Conservation (phyloP, 495 filamentous ascomycete genomes). For the Hypoxylon lienhwacheense region DNA sequence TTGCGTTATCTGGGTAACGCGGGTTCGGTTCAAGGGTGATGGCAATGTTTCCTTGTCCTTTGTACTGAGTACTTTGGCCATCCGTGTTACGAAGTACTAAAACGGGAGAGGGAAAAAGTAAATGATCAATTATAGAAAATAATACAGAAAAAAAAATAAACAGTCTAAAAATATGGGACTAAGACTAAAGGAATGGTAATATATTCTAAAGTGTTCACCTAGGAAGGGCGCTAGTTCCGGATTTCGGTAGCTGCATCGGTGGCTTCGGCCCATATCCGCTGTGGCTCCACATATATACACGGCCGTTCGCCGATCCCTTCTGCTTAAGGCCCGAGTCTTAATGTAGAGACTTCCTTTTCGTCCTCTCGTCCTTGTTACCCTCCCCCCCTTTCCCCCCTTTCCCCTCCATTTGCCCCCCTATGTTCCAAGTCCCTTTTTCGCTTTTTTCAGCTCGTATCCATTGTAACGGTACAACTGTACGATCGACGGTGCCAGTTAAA, state of each 20-base stretch:
- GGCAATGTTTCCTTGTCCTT: constrained; percentile 6
- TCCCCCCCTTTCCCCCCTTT: background rate
- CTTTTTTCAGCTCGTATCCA: constrained; percentile 30
- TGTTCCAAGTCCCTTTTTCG: background rate
- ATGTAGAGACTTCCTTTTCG: too few species aligned
- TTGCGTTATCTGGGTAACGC: constrained; percentile 8
- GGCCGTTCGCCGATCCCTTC: constrained; percentile 28
- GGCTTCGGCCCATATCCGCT: constrained; percentile 27
- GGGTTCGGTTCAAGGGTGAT: background rate
- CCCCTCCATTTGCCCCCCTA: background rate
- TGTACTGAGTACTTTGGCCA: constrained; percentile 15
- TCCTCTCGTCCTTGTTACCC: background rate
- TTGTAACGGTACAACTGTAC: constrained; percentile 18
- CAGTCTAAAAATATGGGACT: background rate
- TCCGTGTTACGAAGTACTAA: constrained; percentile 25
- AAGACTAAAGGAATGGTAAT: constrained; percentile 2
- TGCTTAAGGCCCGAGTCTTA: constrained; percentile 8
- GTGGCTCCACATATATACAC: constrained; percentile 1
- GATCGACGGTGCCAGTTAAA: constrained; percentile 7
- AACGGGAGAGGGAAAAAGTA: constrained; percentile 19
- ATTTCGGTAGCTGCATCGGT: constrained; percentile 19
- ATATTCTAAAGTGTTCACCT: background rate
- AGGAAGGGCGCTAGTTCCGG: constrained; percentile 6
- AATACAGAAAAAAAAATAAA: too few species aligned
- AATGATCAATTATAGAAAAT: too few species aligned